phyloP scores from a whole-genome alignment of 2,329 filamentous ascomycete species.

The Chaetothyriales sp. region DNA sequence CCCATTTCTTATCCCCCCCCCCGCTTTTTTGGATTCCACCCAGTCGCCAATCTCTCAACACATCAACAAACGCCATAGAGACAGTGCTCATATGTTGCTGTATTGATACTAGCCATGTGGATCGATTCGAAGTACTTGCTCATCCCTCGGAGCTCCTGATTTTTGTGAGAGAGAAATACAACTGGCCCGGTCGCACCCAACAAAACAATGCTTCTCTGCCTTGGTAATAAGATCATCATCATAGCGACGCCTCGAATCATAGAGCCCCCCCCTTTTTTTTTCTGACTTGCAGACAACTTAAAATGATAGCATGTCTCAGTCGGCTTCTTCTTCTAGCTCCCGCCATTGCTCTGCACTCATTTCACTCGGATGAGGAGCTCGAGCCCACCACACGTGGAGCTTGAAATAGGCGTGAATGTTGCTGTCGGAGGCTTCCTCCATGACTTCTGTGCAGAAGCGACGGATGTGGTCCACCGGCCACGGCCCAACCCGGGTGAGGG shows the following conservation, averaged over 20 bases:
- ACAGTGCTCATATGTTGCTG: not conserved
- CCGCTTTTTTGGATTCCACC: too few relatives aligned
- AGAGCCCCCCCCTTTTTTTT: too few relatives aligned
- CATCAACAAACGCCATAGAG: not conserved
- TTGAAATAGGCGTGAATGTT: slow-evolving; percentile 57
- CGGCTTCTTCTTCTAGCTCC: not conserved
- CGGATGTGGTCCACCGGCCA: slow-evolving; percentile 52
- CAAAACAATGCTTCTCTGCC: not conserved
- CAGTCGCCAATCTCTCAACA: too few relatives aligned
- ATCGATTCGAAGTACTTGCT: not conserved
- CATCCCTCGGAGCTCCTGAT: not conserved
- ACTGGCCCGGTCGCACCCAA: too few relatives aligned
- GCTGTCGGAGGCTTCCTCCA: slow-evolving; percentile 54
- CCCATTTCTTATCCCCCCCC: not conserved
- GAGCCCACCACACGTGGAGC: slow-evolving; percentile 26
- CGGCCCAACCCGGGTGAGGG: slow-evolving; percentile 52
- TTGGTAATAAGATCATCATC: not conserved
- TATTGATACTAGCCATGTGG: not conserved
- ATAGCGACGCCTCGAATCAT: not conserved
- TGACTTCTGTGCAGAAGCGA: slow-evolving; percentile 48
- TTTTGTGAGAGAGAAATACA: not conserved
- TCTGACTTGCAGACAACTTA: not conserved
- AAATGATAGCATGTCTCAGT: not conserved
- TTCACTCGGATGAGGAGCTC: slow-evolving; percentile 4
- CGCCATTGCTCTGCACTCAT: not conserved